These are phyloP conservation scores for Brettanomyces naardenensis DNA, from an alignment of 805 yeast genomes.

Conservation along the genomic window DNA sequence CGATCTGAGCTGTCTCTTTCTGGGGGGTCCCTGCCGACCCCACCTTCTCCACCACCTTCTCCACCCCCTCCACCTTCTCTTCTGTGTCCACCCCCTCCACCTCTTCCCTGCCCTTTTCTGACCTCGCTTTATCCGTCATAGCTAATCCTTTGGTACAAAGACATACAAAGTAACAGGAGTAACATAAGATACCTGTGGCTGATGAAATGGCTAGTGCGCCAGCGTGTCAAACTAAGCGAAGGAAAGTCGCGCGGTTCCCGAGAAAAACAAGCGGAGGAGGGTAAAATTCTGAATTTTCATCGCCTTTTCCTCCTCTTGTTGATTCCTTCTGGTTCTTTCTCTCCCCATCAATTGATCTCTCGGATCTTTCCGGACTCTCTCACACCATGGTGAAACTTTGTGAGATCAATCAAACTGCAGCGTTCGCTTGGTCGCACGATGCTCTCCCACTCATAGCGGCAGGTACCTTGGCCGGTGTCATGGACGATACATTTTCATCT, in stretches of 20 bases:
- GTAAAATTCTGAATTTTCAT: too few relatives aligned
- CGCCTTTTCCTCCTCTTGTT: background rate
- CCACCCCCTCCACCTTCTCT: constrained; percentile 7
- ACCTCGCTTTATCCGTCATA: background rate
- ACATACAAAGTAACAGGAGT: background rate
- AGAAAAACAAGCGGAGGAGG: too few relatives aligned
- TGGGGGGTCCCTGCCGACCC: too few relatives aligned
- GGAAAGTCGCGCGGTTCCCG: too few relatives aligned
- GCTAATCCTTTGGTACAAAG: background rate
- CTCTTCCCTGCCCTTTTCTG: background rate
- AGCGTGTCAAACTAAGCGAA: too few relatives aligned
- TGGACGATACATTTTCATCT: constrained; percentile 80
- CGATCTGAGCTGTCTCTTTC: too few relatives aligned
- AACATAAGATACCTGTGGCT: too few relatives aligned
- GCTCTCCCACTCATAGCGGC: constrained; percentile 71
- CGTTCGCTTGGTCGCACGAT: constrained; percentile 93
- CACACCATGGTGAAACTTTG: constrained; percentile 66
- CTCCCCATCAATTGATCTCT: background rate
- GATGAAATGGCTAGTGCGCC: too few relatives aligned
- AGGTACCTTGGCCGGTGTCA: constrained; percentile 94
- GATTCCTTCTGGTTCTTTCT: background rate
- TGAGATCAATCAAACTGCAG: constrained; percentile 79
- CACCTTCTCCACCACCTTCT: constrained; percentile 8
- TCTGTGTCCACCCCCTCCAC: background rate
- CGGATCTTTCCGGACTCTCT: constrained; percentile 51